Evolutionary conservation across 2,329 filamentous ascomycete genomes (phyloP).

Genomic region (Tolypocladium cylindrosporum): DNA sequence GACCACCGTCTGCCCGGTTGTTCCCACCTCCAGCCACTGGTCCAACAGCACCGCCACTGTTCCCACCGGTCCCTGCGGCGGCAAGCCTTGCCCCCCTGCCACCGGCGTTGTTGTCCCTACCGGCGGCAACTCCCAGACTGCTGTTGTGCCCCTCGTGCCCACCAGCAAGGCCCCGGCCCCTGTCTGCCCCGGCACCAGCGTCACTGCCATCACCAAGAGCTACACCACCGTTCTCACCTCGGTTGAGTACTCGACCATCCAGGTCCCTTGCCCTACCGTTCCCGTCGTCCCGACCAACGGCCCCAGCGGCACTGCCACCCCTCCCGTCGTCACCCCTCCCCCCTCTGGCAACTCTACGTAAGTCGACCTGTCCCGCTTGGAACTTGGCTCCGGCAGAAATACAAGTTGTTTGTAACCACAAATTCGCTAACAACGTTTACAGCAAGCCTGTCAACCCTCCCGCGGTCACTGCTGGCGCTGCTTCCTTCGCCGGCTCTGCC

Average conservation of each 20-base stretch:
- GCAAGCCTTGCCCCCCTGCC: slow-evolving; percentile 5
- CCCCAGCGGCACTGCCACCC: slow-evolving; percentile 18
- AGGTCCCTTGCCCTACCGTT: slow-evolving; percentile 30
- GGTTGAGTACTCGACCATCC: slow-evolving; percentile 41
- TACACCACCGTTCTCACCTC: slow-evolving; percentile 46
- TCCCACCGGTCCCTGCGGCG: slow-evolving; percentile 7
- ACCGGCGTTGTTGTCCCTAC: slow-evolving; percentile 6
- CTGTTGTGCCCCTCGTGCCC: slow-evolving; percentile 5
- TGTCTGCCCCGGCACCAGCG: slow-evolving; percentile 26
- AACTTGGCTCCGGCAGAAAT: no score
- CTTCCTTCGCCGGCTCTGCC: slow-evolving; percentile 42
- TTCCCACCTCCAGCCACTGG: slow-evolving; percentile 6
- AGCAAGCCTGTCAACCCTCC: slow-evolving; percentile 20
- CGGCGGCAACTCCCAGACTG: background rate
- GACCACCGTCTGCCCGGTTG: slow-evolving; percentile 23
- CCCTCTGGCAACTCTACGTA: slow-evolving; percentile 21
- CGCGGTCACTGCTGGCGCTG: slow-evolving; percentile 40
- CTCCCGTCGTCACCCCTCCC: slow-evolving; percentile 30
- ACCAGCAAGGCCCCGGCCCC: background rate
- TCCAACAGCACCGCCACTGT: slow-evolving; percentile 10
- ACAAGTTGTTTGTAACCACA: background rate
- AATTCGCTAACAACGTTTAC: background rate
- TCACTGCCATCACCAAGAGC: slow-evolving; percentile 44
- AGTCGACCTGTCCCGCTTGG: slow-evolving; percentile 1
- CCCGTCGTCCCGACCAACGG: slow-evolving; percentile 4